Evolutionary conservation across 371 early-diverging fungal species (phyloP), one percentile per base, ranked within the genome.

Genomic region (Mortierella sp.): DNA sequence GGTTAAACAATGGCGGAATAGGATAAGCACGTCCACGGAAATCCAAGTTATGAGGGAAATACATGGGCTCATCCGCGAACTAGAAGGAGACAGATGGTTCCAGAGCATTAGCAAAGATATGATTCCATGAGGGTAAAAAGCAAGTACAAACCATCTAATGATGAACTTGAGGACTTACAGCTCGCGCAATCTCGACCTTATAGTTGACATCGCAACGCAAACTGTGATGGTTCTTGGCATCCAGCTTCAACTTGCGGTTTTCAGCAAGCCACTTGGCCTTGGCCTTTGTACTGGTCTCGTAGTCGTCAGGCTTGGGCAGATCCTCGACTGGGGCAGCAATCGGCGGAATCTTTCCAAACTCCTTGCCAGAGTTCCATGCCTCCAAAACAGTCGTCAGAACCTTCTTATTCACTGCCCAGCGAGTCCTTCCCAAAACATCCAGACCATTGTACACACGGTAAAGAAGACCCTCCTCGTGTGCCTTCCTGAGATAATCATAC

Each of bases 1-100:
- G 98, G 83, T 96, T 98, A 53, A 99, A 89, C 56, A 94, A 91
- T 4, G 94, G 91, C 26, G 99, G 97, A 44, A 99, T 96, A 37
- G 99, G 98, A 71, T 99, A 99, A 4, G 98, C 98, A 58, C 99
- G 92, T 24, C 99, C 99, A 61, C 99, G 90, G 89, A 99, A 99
- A 83, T 99, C 99, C 68, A 98, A 76, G 71, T 96, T 96, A 82
- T 99, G 99, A 15, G 99, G 99, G 83, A 98, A 98, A 79, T 91
- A 99, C 85, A 99, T 92, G 1, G 92, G 90, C 48, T 93, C 86
- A 59, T 93, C 92, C 43, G 93, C 79, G 61, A 95, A 97, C 89
- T 90, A 80, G 12, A 6, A 54, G 4, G 9, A 44, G 21, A 24
- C 34, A 9, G 30, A 23, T 14, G 11, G 12, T 21, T 5, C 7